Conservation (phyloP, 2,329 filamentous ascomycete genomes). For the Helminthosporium solani region DNA sequence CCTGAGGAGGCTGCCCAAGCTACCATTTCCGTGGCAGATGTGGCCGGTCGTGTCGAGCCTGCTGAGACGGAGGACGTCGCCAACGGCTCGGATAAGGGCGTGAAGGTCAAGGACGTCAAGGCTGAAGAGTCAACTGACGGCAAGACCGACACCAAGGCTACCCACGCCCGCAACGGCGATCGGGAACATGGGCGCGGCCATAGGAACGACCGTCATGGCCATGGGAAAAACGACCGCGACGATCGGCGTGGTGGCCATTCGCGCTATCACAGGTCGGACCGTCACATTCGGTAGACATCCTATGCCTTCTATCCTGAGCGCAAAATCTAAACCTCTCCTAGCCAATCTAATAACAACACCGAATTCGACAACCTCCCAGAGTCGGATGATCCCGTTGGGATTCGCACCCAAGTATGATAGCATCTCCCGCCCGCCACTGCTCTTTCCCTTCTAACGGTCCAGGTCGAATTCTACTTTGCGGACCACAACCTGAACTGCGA, state of each 20-base stretch:
- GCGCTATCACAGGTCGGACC: slow-evolving; percentile 1
- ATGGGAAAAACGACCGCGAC: slow-evolving; percentile 5
- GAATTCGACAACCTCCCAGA: slow-evolving; percentile 58
- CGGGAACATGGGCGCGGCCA: neutral
- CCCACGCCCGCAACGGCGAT: neutral
- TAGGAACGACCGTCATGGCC: slow-evolving; percentile 3
- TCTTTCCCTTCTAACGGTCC: slow-evolving; percentile 17
- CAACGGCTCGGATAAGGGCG: slow-evolving; percentile 16
- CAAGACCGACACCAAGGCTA: neutral
- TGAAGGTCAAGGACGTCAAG: too few species aligned
- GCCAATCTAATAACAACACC: slow-evolving; percentile 19
- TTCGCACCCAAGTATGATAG: slow-evolving; percentile 77
- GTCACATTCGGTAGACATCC: slow-evolving; percentile 15
- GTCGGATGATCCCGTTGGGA: slow-evolving; percentile 74
- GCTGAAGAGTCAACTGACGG: slow-evolving; percentile 14
- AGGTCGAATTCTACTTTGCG: slow-evolving; percentile 97
- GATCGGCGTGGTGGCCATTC: slow-evolving; percentile 8
- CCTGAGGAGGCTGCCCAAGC: neutral
- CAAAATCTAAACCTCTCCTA: slow-evolving; percentile 10
- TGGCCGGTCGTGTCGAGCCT: slow-evolving; percentile 12
- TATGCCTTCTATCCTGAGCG: neutral
- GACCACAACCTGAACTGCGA: slow-evolving; percentile 88
- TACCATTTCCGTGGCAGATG: neutral
- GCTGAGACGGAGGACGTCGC: slow-evolving; percentile 8
- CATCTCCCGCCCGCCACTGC: neutral